Conservation (phyloP, 768 basidiomycete genomes). For the Asterophora lycoperdoides region DNA sequence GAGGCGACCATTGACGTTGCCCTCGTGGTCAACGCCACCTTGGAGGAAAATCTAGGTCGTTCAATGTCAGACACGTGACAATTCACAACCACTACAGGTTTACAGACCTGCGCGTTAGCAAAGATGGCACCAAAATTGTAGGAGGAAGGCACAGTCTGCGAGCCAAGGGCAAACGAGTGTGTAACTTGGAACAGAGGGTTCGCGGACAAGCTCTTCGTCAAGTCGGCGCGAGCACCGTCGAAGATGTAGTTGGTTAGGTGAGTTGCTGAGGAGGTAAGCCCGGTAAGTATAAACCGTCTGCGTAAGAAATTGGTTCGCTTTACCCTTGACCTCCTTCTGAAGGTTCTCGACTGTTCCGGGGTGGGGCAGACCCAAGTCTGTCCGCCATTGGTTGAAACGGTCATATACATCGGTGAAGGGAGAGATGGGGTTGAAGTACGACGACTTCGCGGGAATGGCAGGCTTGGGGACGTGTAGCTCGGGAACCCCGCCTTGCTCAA, state of each 20-base stretch:
- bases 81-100: conserved; percentile 8
- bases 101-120: conserved; percentile 71
- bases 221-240: conserved; percentile 95
- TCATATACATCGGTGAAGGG: conserved; percentile 67
- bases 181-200: conserved; percentile 98
- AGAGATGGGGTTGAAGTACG: conserved; percentile 42
- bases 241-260: conserved; percentile 93
- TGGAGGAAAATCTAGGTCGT: conserved; percentile 75
- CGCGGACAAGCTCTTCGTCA: conserved; percentile 88
- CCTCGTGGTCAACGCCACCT: conserved; percentile 92
- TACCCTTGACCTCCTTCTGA: conserved; percentile 90
- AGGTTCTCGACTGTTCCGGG: conserved; percentile 94
- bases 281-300: conserved; percentile 5
- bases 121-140: conserved; percentile 96
- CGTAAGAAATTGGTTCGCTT: conserved; percentile 19
- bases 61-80: conserved; percentile 22
- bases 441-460: conserved; percentile 28
- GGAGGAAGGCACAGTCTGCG: conserved; percentile 74
- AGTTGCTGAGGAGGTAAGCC: conserved; percentile 51
- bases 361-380: conserved; percentile 75
- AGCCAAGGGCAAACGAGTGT: conserved; percentile 90
- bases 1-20: conserved; percentile 80
- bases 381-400: conserved; percentile 78
- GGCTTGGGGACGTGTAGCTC: conserved; percentile 33
- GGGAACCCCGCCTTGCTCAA: conserved; percentile 40